A percentile compares a stretch with the other conserved stretches of the same genome.
Evolutionary conservation across 495 filamentous ascomycete species (phyloP).

Genomic region (Penicillium chermesinum): DNA sequence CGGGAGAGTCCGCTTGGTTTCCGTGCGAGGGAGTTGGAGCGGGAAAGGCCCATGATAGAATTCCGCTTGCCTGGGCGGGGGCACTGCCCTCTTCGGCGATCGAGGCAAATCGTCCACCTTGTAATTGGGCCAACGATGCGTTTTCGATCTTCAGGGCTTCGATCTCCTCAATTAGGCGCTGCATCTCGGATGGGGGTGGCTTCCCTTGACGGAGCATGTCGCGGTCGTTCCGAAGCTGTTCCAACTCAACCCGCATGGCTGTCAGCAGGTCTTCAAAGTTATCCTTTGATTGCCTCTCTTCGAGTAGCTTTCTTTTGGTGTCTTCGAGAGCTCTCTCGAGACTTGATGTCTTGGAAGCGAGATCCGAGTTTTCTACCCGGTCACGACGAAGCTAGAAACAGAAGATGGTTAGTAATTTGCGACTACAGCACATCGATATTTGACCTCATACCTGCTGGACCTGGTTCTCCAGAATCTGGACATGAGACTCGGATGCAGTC

Average conservation of each 20-base stretch:
- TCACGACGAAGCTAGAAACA: slow-evolving; percentile 42
- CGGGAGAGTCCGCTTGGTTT: slow-evolving; percentile 39
- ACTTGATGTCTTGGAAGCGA: slow-evolving; percentile 51
- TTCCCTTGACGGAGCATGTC: slow-evolving; percentile 88
- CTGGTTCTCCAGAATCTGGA: slow-evolving; percentile 71
- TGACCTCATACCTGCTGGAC: slow-evolving; percentile 51
- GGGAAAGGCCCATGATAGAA: slow-evolving; percentile 45
- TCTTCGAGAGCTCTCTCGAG: slow-evolving; percentile 78
- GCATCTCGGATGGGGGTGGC: slow-evolving; percentile 70
- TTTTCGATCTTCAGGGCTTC: slow-evolving; percentile 51
- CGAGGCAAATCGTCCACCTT: slow-evolving; percentile 50
- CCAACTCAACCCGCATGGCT: slow-evolving; percentile 75
- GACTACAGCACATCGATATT: too few relatives aligned
- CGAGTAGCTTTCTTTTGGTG: slow-evolving; percentile 68
- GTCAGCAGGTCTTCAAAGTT: slow-evolving; percentile 89
- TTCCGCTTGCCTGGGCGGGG: slow-evolving; percentile 22
- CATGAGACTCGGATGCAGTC: slow-evolving; percentile 71
- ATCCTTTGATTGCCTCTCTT: slow-evolving; percentile 83
- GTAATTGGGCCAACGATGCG: slow-evolving; percentile 47
- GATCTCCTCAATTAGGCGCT: slow-evolving; percentile 65
- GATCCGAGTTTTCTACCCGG: slow-evolving; percentile 36
- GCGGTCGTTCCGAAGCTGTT: slow-evolving; percentile 77
- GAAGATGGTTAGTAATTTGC: neutral
- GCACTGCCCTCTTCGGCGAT: slow-evolving; percentile 53
- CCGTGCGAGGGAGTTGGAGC: slow-evolving; percentile 60